These are phyloP conservation scores for Phytophthora palmivora DNA, from an alignment of 352 stramenopile genomes.

Conservation along the genomic window DNA sequence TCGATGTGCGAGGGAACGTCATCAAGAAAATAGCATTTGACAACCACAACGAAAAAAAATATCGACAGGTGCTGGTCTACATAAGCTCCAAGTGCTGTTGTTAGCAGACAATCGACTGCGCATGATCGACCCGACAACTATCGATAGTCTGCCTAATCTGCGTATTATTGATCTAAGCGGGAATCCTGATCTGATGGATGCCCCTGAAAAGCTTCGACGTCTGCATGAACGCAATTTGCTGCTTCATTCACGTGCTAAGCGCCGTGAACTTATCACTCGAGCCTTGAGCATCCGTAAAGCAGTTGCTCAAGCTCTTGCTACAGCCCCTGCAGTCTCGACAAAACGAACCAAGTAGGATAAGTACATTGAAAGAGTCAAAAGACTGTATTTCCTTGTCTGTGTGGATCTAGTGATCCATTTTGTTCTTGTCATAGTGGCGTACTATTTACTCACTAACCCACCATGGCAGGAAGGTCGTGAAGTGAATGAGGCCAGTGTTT, in stretches of 20 bases:
- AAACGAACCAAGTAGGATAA: constrained; percentile 22
- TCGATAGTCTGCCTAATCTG: constrained; percentile 38
- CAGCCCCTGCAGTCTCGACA: constrained; percentile 8
- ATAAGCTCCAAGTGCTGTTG: constrained; percentile 48
- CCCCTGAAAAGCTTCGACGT: constrained; percentile 61
- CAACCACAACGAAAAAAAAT: constrained; percentile 39
- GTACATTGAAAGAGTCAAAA: neutral
- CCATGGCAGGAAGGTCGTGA: constrained; percentile 67
- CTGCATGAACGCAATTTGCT: constrained; percentile 72
- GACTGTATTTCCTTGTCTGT: too few relatives aligned
- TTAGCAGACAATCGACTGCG: constrained; percentile 50
- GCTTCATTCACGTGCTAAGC: constrained; percentile 64
- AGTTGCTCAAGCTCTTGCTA: constrained; percentile 43
- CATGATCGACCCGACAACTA: constrained; percentile 33
- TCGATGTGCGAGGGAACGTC: constrained; percentile 49
- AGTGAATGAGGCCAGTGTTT: constrained; percentile 66
- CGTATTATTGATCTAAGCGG: constrained; percentile 54
- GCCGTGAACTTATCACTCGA: constrained; percentile 65
- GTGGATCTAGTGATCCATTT: neutral
- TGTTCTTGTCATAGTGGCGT: neutral
- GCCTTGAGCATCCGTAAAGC: constrained; percentile 59
- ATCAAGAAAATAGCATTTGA: constrained; percentile 44
- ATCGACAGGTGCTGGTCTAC: constrained; percentile 32
- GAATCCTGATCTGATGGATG: constrained; percentile 42
- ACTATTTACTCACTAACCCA: constrained; percentile 59